phyloP scores from a whole-genome alignment of 768 basidiomycete genomes.

The Tulasnella sp. region DNA sequence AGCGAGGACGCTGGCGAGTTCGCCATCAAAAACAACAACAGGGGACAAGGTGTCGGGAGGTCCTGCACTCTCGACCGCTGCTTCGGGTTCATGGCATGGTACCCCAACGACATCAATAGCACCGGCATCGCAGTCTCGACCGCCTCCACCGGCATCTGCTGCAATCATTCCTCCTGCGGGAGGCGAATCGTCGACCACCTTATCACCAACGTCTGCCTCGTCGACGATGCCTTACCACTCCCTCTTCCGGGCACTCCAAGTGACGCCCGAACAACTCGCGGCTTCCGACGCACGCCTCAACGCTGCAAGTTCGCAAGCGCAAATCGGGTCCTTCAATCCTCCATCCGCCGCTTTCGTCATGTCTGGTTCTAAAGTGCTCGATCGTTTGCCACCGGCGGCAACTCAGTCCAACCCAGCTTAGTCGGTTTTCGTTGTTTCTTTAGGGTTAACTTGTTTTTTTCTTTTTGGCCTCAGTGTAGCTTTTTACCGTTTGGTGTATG shows the following conservation, averaged over 20 bases:
- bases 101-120: background rate
- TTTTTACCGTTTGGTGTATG: background rate
- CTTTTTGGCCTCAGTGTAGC: too few species aligned
- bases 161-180: too few species aligned
- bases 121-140: background rate
- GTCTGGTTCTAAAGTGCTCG: background rate
- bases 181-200: background rate
- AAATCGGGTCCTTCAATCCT: background rate
- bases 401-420: background rate
- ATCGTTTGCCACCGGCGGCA: background rate
- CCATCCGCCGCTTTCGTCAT: background rate
- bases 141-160: background rate
- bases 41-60: background rate
- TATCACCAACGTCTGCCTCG: too few species aligned
- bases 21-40: background rate
- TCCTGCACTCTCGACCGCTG: background rate
- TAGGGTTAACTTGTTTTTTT: too few species aligned
- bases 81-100: background rate
- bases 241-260: background rate
- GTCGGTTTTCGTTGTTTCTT: background rate
- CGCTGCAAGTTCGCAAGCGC: background rate
- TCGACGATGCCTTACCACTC: background rate
- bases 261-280: background rate
- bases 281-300: background rate
- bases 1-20: background rate